These are phyloP conservation scores for Fraxinus albicans DNA, from an alignment of 305 asterid species.

Conservation along the genomic window DNA sequence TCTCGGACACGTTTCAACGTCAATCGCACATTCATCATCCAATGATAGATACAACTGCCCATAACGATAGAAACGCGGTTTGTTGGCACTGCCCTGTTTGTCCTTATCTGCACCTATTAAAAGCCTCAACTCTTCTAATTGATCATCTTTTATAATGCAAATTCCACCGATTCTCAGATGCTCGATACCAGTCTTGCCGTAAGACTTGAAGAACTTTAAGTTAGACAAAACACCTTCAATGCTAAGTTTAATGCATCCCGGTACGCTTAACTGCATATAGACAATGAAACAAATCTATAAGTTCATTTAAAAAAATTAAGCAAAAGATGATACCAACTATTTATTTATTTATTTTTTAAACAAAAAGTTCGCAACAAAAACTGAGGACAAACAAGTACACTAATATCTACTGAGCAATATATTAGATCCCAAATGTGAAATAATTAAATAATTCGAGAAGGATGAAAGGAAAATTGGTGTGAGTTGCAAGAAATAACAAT, in stretches of 20 bases:
- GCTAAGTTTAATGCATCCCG: slow-evolving; percentile 41
- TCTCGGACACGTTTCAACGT: slow-evolving; percentile 68
- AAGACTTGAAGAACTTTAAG: slow-evolving; percentile 43
- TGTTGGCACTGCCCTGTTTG: slow-evolving; percentile 21
- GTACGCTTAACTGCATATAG: slow-evolving; percentile 53
- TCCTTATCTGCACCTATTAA: slow-evolving; percentile 40
- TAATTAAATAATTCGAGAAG: not conserved
- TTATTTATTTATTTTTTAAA: too few species aligned
- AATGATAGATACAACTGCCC: slow-evolving; percentile 51
- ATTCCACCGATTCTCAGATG: slow-evolving; percentile 43
- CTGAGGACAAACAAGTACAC: not conserved
- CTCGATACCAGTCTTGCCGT: slow-evolving; percentile 43
- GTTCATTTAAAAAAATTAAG: not conserved
- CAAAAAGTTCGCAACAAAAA: not conserved
- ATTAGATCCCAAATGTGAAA: not conserved
- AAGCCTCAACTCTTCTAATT: slow-evolving; percentile 43
- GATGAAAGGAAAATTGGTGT: not conserved
- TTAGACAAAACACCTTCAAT: slow-evolving; percentile 36
- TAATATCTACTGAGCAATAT: not conserved
- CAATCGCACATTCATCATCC: slow-evolving; percentile 63
- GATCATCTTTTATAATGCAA: slow-evolving; percentile 34
- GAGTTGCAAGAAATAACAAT: not conserved
- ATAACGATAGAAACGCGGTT: slow-evolving; percentile 40
- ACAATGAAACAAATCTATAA: not conserved
- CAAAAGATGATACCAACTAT: not conserved